Percentiles rank a stretch among this genome's conserved stretches.
These are phyloP conservation scores for Tagetes erecta DNA, from an alignment of 129 eudicot genomes.

Conservation along the genomic window DNA sequence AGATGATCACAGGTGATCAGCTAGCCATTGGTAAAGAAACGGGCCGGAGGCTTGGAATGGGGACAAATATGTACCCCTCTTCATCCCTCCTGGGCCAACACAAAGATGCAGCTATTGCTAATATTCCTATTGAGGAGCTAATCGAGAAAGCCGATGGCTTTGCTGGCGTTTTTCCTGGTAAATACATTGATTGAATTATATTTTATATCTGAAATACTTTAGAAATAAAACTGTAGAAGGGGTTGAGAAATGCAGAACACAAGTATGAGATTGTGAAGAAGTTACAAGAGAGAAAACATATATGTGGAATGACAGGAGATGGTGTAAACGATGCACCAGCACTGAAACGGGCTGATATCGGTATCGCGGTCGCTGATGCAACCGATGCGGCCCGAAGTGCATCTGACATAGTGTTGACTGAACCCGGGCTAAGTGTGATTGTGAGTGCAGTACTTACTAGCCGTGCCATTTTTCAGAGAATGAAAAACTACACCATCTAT, in stretches of 20 bases:
- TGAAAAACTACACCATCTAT: conserved; percentile 91
- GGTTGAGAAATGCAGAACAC: conserved; percentile 58
- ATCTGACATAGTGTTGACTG: conserved; percentile 79
- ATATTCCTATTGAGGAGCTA: conserved; percentile 77
- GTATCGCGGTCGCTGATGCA: conserved; percentile 90
- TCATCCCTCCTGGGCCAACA: conserved; percentile 85
- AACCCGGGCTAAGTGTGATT: conserved; percentile 85
- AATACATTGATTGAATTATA: not conserved
- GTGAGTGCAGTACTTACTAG: conserved; percentile 77
- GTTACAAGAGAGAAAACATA: conserved; percentile 78
- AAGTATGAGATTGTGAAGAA: conserved; percentile 89
- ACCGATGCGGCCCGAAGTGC: conserved; percentile 92
- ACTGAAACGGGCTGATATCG: conserved; percentile 78
- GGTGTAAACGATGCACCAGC: conserved; percentile 97
- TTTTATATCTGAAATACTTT: not conserved
- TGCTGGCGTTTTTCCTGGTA: conserved; percentile 94
- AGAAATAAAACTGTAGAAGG: conserved; percentile 9
- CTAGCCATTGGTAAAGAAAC: conserved; percentile 89
- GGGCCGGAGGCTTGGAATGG: conserved; percentile 92
- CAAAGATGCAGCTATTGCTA: conserved; percentile 63
- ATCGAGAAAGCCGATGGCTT: conserved; percentile 91
- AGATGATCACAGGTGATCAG: conserved; percentile 96
- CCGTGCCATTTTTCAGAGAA: conserved; percentile 87
- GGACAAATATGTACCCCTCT: conserved; percentile 90
- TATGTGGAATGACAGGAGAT: conserved; percentile 94